A percentile compares a stretch with the other conserved stretches of the same genome.
Conservation (phyloP, 345 rosid genomes). For the Salix suchowensis region DNA sequence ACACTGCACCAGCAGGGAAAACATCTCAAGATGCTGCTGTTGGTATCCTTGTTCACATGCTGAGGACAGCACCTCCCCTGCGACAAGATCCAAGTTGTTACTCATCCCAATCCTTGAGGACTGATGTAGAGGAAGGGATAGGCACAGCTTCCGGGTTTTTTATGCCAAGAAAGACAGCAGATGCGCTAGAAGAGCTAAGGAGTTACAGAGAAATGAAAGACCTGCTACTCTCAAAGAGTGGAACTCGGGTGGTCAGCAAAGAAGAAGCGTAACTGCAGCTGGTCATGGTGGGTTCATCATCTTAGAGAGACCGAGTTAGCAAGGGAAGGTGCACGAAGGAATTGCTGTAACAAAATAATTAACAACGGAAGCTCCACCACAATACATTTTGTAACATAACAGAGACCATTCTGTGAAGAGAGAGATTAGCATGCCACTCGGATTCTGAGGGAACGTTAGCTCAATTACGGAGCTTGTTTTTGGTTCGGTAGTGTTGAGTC, state of each 20-base stretch:
- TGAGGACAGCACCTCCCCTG: constrained; percentile 75
- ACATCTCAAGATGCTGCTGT: constrained; percentile 87
- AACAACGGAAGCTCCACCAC: neutral
- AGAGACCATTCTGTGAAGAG: neutral
- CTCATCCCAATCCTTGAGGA: constrained; percentile 44
- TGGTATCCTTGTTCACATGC: constrained; percentile 79
- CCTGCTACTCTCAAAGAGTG: constrained; percentile 69
- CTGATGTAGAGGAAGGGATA: constrained; percentile 44
- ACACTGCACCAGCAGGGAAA: constrained; percentile 39
- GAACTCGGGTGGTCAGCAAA: constrained; percentile 41
- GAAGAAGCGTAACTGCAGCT: constrained; percentile 23
- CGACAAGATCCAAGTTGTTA: constrained; percentile 66
- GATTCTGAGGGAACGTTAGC: too few relatives aligned
- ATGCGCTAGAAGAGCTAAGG: constrained; percentile 82
- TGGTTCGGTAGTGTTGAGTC: neutral
- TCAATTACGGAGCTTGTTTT: too few relatives aligned
- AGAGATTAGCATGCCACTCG: neutral
- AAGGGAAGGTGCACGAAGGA: neutral
- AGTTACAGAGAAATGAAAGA: constrained; percentile 76
- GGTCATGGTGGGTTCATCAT: neutral
- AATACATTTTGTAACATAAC: neutral
- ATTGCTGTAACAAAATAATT: neutral
- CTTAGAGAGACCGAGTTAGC: neutral
- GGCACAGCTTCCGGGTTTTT: constrained; percentile 65
- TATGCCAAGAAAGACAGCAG: constrained; percentile 59